These are phyloP conservation scores for Ogataea pini DNA, from an alignment of 805 yeast genomes.

Conservation along the genomic window DNA sequence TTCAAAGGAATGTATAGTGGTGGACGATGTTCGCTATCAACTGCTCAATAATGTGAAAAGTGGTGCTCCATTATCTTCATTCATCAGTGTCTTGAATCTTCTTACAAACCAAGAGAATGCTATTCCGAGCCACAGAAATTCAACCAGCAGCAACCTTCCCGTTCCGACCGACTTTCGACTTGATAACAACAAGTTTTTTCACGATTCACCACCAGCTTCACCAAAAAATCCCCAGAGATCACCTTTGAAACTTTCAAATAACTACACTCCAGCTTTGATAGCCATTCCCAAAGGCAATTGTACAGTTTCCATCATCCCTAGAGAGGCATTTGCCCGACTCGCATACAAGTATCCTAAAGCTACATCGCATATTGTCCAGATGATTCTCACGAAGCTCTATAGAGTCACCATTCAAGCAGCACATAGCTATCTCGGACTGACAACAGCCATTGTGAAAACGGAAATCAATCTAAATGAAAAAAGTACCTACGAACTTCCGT, in stretches of 20 bases:
- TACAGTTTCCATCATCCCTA: conserved; percentile 91
- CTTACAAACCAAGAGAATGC: conserved; percentile 38
- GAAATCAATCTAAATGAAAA: conserved; percentile 64
- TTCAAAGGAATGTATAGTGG: conserved; percentile 43
- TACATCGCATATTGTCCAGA: conserved; percentile 91
- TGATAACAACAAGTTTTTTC: conserved; percentile 18
- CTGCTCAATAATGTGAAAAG: conserved; percentile 76
- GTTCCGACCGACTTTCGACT: conserved; percentile 20
- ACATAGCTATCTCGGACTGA: conserved; percentile 81
- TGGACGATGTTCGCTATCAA: conserved; percentile 67
- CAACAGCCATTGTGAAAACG: conserved; percentile 75
- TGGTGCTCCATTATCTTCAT: conserved; percentile 83
- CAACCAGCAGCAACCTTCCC: conserved; percentile 10
- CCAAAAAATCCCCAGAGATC: conserved; percentile 2
- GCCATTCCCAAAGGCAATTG: conserved; percentile 76
- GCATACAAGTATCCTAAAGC: conserved; percentile 80
- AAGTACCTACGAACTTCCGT: conserved; percentile 55
- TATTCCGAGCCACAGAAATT: not conserved
- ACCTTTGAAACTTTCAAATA: not conserved
- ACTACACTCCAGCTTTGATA: conserved; percentile 40
- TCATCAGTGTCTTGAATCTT: conserved; percentile 75
- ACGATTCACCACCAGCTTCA: conserved; percentile 13
- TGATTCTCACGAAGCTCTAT: conserved; percentile 82
- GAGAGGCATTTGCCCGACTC: conserved; percentile 72
- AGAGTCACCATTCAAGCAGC: conserved; percentile 91